These are phyloP conservation scores for Usnea hakonensis DNA, from an alignment of 495 filamentous ascomycete genomes.

Conservation along the genomic window DNA sequence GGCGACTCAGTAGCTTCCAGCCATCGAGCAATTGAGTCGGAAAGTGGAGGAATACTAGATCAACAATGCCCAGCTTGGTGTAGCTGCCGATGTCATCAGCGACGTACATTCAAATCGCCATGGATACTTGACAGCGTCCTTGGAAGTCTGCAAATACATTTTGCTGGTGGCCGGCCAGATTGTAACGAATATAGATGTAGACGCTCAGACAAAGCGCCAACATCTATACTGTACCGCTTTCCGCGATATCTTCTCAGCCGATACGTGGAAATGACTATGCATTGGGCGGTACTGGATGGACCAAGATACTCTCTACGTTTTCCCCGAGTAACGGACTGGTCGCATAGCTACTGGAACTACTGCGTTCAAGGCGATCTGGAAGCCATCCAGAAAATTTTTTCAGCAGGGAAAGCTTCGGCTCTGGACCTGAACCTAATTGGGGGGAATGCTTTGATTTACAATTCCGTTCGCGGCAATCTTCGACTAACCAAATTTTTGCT, in stretches of 20 bases:
- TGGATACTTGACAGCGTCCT: conserved; percentile 5
- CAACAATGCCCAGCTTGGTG: conserved; percentile 11
- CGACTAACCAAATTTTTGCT: conserved; percentile 9
- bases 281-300: conserved; percentile 2
- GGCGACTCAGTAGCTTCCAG: background rate
- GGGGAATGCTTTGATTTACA: conserved; percentile 7
- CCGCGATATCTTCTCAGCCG: conserved; percentile 13
- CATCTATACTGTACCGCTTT: conserved; percentile 10
- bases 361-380: conserved; percentile 6
- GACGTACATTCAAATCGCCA: conserved; percentile 4
- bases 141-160: conserved; percentile 9
- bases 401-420: conserved; percentile 23
- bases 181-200: conserved; percentile 16
- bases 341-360: conserved; percentile 14
- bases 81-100: conserved; percentile 15
- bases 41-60: background rate
- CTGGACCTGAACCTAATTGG: conserved; percentile 19
- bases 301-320: conserved; percentile 10
- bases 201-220: background rate
- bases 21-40: background rate
- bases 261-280: conserved; percentile 13
- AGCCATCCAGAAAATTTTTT: conserved; percentile 21
- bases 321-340: conserved; percentile 10
- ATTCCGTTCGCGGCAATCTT: background rate
- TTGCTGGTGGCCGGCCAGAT: background rate